Evolutionary conservation across 1,284 basidiomycete genomes (phyloP).

Genomic region (Fomes fomentarius): DNA sequence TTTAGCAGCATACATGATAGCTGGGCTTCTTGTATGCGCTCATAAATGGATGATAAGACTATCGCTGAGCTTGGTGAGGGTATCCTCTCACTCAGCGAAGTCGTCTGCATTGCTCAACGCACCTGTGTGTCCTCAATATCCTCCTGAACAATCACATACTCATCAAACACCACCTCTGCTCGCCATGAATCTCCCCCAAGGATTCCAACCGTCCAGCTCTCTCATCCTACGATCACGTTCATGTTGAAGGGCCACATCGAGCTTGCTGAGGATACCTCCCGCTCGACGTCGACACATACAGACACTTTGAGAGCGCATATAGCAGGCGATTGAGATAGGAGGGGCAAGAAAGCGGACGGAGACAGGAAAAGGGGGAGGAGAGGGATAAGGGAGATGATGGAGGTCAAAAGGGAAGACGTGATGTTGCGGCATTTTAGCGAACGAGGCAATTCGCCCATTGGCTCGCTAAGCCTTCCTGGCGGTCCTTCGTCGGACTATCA

Average conservation of each 20-base stretch:
- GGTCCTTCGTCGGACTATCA: constrained; percentile 2
- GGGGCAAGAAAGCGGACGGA: neutral
- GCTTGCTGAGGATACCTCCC: constrained; percentile 35
- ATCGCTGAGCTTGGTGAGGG: constrained; percentile 20
- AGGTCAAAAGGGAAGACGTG: constrained; percentile 12
- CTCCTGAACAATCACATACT: too few species aligned
- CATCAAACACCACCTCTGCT: neutral
- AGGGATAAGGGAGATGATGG: neutral
- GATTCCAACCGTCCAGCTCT: neutral
- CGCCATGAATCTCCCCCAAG: neutral
- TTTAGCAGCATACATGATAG: too few species aligned
- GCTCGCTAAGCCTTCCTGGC: constrained; percentile 1
- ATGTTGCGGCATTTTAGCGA: constrained; percentile 26
- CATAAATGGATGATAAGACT: neutral
- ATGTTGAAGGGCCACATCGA: constrained; percentile 15
- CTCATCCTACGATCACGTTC: neutral
- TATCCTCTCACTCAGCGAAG: constrained; percentile 22
- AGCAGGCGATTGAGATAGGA: neutral
- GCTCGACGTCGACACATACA: constrained; percentile 18
- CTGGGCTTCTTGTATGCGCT: neutral
- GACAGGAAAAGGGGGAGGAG: neutral
- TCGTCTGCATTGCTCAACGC: constrained; percentile 2
- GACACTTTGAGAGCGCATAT: neutral
- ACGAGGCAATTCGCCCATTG: constrained; percentile 24
- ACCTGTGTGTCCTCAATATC: too few species aligned